Evolutionary conservation across 108 stramenopile genomes (phyloP).

Genomic region (Cyclotella kingstonii): DNA sequence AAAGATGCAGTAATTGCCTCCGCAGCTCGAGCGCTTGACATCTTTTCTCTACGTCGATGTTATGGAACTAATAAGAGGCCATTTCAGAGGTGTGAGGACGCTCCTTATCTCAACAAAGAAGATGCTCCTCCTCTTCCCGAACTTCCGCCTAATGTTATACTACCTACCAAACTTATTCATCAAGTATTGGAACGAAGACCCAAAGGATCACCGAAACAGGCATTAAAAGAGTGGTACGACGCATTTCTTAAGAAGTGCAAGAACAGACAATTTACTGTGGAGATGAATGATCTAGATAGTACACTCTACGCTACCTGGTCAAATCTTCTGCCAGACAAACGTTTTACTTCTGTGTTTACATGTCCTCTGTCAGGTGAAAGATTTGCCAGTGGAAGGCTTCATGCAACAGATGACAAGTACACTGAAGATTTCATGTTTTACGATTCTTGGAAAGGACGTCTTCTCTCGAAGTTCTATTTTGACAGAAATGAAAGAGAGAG

Average conservation of each 20-base stretch:
- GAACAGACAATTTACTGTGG: background rate
- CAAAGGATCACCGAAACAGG: slow-evolving; percentile 12
- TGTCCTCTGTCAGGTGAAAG: slow-evolving; percentile 30
- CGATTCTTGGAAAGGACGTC: background rate
- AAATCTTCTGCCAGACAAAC: background rate
- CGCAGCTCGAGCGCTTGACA: slow-evolving; percentile 24
- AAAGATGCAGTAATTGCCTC: slow-evolving; percentile 20
- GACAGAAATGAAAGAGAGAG: background rate
- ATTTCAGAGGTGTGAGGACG: slow-evolving; percentile 20
- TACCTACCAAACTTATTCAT: background rate
- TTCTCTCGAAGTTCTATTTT: background rate
- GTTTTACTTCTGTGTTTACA: slow-evolving; percentile 30
- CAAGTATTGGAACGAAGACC: background rate
- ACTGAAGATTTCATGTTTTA: slow-evolving; percentile 15
- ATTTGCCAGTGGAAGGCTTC: slow-evolving; percentile 17
- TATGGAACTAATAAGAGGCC: slow-evolving; percentile 6
- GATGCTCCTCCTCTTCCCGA: slow-evolving; percentile 18
- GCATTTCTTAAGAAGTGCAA: background rate
- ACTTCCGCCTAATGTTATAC: slow-evolving; percentile 9
- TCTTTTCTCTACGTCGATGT: slow-evolving; percentile 24
- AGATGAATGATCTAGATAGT: slow-evolving; percentile 4
- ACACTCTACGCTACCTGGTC: slow-evolving; percentile 6
- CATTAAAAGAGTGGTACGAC: slow-evolving; percentile 10
- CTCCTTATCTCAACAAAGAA: slow-evolving; percentile 3
- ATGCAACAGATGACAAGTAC: slow-evolving; percentile 2